Base-by-base conservation (phyloP, 371 early-diverging fungal species). In the Mucor sp. region DNA sequence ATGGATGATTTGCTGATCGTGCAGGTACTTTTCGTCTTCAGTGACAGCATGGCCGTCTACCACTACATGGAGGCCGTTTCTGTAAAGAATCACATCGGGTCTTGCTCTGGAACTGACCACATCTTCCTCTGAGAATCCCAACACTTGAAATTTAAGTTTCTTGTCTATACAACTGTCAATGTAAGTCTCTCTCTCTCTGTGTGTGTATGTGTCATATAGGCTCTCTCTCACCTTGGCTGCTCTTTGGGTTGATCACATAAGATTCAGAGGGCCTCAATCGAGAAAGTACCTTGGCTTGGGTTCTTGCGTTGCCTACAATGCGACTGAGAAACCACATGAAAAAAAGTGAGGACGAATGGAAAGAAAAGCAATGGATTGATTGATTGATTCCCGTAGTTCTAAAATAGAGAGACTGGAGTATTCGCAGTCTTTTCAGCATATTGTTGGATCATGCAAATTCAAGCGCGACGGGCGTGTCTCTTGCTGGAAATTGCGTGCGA, bases 1-100 rank as follows among this genome's bases (percentile, higher is more conserved):
- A 8, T 44, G 43, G 7, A 61, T 12, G 5, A 61, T 47, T 30
- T 61, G 61, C 21, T 61, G 61, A 32, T 61, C 61, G 19, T 44
- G 61, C 12, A 61, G 43, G 44, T 44, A n/a, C 4, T 28, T 30
- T 7, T n/a, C 11, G 28, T 25, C 30, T n/a, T 61, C 59, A 4
- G 19, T 25, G 14, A 58, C 28, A 43, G 28, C 0, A 3, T 15
- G 28, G 28, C 17, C 11, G 30, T 61, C 61, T 0, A 61, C 47
- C 8, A 30, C n/a, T 9, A 30, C 19, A 30, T 8, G n/a, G 6
- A 41, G n/a, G 15, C 41, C 12, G 17, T 44, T 19, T 44, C 23
- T 19, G 4, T 28, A 1, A 6, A 61, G 44, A 28, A 28, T n/a
- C 11, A 61, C 14, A 11, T 27, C 32, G 7, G 61, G 61, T 14